Base-by-base conservation (phyloP, 306 rosid genomes). In the Ceratonia siliqua region DNA sequence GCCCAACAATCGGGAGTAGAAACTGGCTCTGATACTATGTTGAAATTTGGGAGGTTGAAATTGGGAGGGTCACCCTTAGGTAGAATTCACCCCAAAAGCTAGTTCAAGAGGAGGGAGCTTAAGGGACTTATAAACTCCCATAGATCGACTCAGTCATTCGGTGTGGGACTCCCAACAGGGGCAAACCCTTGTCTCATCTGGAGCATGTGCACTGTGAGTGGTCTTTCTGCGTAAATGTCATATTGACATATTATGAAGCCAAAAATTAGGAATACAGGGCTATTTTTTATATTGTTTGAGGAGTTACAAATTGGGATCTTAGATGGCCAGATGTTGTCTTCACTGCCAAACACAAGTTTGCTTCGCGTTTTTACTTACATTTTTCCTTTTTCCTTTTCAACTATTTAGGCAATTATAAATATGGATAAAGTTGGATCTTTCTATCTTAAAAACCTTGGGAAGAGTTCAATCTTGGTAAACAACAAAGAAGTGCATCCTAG, bases 361-460 rank as follows among this genome's bases (percentile, higher is more conserved):
- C 53, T 52, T 68, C 25, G 43, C 39, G 24, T 9, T 28, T 53
- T 28, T 13, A 50, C 32, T 39, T 14, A 38, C 22, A 27, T 56
- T 74, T 49, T 69, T 10, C 21, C 55, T 18, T 38, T 63, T 55
- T 59, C 55, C 24, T 38, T 63, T 55, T 59, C n/a, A 74, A 46
- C 57, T 56, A 76, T 41, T 56, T 36, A 94, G 98, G 98, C 96
- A 64, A 82, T 82, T 72, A 88, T 94, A 69, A 88, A 85, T 83
- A 76, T 91, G 89, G 94, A 88, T 38, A 79, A 83, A 74, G 81
- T 78, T 55, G 98, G 98, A 71, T 79, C 80, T 38, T 94, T 94
- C 91, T 72, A 39, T 82, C 85, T 94, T 46, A 84, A 76, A 77
- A 94, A 94, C 82, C 84, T 94, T 30, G 96, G 95, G 72, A 88